phyloP scores from a whole-genome alignment of 2,329 filamentous ascomycete species.

The Beauveria rudraprayagi region DNA sequence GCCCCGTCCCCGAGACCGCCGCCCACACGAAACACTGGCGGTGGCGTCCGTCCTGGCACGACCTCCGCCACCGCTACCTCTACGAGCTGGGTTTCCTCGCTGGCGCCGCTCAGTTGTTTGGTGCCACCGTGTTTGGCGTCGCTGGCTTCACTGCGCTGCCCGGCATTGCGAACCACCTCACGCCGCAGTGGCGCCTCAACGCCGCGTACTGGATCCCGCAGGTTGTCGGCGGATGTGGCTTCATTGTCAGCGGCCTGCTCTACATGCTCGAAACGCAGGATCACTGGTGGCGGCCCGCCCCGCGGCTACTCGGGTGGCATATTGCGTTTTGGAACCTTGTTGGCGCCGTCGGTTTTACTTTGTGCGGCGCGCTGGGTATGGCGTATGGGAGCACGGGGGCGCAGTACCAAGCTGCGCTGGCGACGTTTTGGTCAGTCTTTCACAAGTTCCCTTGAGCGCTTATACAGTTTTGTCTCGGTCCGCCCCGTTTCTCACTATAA shows the following conservation, averaged over 20 bases:
- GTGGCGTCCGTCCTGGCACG: slow-evolving; percentile 6
- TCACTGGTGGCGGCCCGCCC: slow-evolving; percentile 53
- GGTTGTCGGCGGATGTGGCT: slow-evolving; percentile 53
- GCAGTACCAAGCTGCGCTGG: neutral
- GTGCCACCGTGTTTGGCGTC: slow-evolving; percentile 55
- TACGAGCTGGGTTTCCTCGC: slow-evolving; percentile 57
- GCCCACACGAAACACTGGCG: neutral
- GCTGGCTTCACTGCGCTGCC: slow-evolving; percentile 28
- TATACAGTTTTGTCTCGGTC: too few species aligned
- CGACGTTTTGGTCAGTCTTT: slow-evolving; percentile 30
- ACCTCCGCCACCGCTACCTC: slow-evolving; percentile 18
- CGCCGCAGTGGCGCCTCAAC: slow-evolving; percentile 33
- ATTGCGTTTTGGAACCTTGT: slow-evolving; percentile 59
- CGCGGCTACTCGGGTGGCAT: slow-evolving; percentile 54
- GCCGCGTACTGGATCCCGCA: slow-evolving; percentile 53
- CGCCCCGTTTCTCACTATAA: slow-evolving; percentile 21
- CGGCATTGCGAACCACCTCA: slow-evolving; percentile 49
- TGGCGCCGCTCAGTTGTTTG: slow-evolving; percentile 46
- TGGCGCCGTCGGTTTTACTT: slow-evolving; percentile 50
- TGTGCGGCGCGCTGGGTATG: slow-evolving; percentile 47
- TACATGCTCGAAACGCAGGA: slow-evolving; percentile 61
- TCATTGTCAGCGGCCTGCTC: slow-evolving; percentile 48
- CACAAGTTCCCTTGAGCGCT: neutral
- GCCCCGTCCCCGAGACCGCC: neutral
- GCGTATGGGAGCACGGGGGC: neutral